Conservation (phyloP, 176 grass and related monocot species). For the Rhynchospora tenuis region DNA sequence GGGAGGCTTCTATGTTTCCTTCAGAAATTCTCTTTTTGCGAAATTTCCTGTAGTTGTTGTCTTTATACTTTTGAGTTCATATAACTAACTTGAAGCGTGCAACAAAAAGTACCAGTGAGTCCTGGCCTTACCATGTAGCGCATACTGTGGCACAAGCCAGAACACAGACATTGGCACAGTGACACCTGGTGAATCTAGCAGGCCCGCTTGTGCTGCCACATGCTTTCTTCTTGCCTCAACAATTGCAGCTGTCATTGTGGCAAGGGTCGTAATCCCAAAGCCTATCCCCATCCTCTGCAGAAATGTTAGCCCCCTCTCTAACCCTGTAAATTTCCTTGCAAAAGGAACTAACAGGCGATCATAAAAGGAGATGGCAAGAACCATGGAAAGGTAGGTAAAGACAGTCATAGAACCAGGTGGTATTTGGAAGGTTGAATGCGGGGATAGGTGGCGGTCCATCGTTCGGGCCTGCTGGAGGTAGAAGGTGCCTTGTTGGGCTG, state of each 20-base stretch:
- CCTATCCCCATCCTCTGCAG: slow-evolving; percentile 71
- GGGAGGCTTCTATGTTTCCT: not conserved
- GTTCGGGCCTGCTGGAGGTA: slow-evolving; percentile 68
- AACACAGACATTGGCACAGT: slow-evolving; percentile 46
- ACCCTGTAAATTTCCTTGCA: slow-evolving; percentile 49
- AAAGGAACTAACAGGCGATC: slow-evolving; percentile 51
- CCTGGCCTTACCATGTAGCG: slow-evolving; percentile 36
- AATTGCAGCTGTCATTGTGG: slow-evolving; percentile 50
- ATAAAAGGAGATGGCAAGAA: slow-evolving; percentile 50
- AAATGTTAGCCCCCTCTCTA: slow-evolving; percentile 70
- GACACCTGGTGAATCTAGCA: slow-evolving; percentile 26
- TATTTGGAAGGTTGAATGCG: slow-evolving; percentile 54
- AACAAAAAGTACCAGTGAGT: not conserved
- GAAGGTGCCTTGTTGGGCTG: slow-evolving; percentile 62
- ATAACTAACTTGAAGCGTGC: not conserved
- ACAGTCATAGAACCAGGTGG: slow-evolving; percentile 71
- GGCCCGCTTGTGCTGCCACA: slow-evolving; percentile 11
- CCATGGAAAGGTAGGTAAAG: slow-evolving; percentile 52
- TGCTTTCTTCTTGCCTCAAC: slow-evolving; percentile 45
- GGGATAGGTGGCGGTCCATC: slow-evolving; percentile 66
- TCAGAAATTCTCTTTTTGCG: no score
- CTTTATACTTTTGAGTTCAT: not conserved
- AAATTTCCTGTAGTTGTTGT: not conserved
- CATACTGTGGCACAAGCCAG: slow-evolving; percentile 82
- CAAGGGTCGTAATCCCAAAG: slow-evolving; percentile 37